phyloP scores from a whole-genome alignment of 768 basidiomycete genomes.

The Mycena metata region DNA sequence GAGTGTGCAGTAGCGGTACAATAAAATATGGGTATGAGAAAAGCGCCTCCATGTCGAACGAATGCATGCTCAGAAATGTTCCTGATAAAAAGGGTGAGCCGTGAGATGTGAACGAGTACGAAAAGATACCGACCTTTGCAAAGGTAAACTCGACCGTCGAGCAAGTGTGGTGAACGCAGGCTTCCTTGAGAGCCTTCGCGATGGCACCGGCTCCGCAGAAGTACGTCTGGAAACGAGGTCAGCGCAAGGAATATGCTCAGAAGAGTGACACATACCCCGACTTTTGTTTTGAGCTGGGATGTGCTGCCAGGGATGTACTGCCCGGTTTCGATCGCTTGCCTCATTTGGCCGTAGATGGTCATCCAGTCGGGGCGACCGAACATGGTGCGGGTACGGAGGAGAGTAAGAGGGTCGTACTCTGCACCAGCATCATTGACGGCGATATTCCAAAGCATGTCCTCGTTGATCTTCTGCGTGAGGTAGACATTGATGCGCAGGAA shows the following conservation, averaged over 20 bases:
- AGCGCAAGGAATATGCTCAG: conserved; percentile 12
- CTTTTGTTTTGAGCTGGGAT: conserved; percentile 84
- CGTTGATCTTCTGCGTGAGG: conserved; percentile 86
- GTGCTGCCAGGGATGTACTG: conserved; percentile 85
- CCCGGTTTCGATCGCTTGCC: conserved; percentile 83
- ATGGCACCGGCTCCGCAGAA: conserved; percentile 88
- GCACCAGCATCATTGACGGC: conserved; percentile 89
- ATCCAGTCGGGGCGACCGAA: conserved; percentile 95
- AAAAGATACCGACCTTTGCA: conserved; percentile 69
- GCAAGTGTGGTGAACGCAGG: conserved; percentile 68
- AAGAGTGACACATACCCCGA: conserved; percentile 71
- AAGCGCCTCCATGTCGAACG: conserved; percentile 7
- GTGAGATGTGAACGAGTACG: conserved; percentile 3
- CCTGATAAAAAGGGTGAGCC: conserved; percentile 33
- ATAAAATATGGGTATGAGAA: conserved; percentile 34
- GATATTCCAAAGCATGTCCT: conserved; percentile 94
- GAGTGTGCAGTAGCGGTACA: conserved; percentile 27
- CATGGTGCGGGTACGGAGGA: conserved; percentile 89
- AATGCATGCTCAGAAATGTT: conserved; percentile 44
- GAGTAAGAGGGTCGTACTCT: conserved; percentile 90
- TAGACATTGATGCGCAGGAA: conserved; percentile 95
- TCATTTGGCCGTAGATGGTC: conserved; percentile 80
- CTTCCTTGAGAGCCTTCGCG: conserved; percentile 83
- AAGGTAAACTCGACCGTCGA: conserved; percentile 81
- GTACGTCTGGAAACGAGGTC: conserved; percentile 70